phyloP scores from a whole-genome alignment of 164 flowering plant genomes.

The Sextonia rubra region DNA sequence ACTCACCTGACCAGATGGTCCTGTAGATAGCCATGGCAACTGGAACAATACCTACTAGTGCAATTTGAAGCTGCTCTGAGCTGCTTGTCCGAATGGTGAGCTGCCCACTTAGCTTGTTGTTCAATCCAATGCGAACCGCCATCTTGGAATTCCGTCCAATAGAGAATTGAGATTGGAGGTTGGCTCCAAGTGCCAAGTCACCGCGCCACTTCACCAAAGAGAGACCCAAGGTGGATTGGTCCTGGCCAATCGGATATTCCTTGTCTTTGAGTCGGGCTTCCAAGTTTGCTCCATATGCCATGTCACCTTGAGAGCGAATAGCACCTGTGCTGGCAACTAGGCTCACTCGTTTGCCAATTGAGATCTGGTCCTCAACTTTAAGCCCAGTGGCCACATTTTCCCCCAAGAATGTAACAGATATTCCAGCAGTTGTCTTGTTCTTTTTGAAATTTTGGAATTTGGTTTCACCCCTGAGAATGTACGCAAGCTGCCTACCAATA shows the following conservation, averaged over 20 bases:
- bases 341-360: slow-evolving; percentile 58
- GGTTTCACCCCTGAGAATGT: slow-evolving; percentile 76
- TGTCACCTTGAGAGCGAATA: slow-evolving; percentile 61
- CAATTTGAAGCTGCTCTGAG: slow-evolving; percentile 88
- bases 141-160: slow-evolving; percentile 74
- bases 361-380: slow-evolving; percentile 79
- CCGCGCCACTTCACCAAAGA: slow-evolving; percentile 91
- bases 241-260: slow-evolving; percentile 82
- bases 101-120: slow-evolving; percentile 90
- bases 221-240: slow-evolving; percentile 65
- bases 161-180: slow-evolving; percentile 70
- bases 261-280: slow-evolving; percentile 73
- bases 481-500: slow-evolving; percentile 76
- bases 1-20: slow-evolving; percentile 51
- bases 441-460: slow-evolving; percentile 65
- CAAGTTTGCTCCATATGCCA: slow-evolving; percentile 82
- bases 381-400: slow-evolving; percentile 76
- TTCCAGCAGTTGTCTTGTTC: slow-evolving; percentile 78
- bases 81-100: slow-evolving; percentile 73
- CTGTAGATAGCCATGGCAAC: slow-evolving; percentile 55
- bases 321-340: slow-evolving; percentile 81
- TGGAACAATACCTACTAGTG: slow-evolving; percentile 68
- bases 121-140: slow-evolving; percentile 69
- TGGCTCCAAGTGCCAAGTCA: slow-evolving; percentile 74
- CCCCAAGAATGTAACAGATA: slow-evolving; percentile 74